Evolutionary conservation across 2,329 filamentous ascomycete species (phyloP).

Genomic region (Emergomyces africanus): DNA sequence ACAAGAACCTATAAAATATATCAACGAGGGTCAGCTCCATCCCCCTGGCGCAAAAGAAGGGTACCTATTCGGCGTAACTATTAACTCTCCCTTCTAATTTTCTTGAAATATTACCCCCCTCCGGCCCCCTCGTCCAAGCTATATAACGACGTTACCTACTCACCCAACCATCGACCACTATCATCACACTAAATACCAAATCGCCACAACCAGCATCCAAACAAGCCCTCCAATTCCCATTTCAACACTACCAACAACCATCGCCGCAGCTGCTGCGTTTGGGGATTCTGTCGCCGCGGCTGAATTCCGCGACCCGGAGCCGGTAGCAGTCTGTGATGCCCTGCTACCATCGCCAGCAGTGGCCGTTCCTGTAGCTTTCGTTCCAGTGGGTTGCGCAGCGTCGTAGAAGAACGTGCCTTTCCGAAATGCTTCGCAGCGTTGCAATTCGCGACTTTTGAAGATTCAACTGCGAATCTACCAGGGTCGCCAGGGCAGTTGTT

Average conservation of each 20-base stretch:
- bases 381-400: neutral
- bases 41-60: neutral
- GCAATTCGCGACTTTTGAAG: constrained; percentile 27
- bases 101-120: no score
- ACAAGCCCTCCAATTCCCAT: neutral
- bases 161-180: neutral
- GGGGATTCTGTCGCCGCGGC: neutral
- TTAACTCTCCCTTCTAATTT: neutral
- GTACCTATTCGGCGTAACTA: neutral
- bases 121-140: neutral
- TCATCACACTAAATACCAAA: neutral
- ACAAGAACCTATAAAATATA: neutral
- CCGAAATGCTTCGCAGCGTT: constrained; percentile 20
- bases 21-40: neutral
- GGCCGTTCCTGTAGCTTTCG: neutral
- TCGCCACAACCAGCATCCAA: neutral
- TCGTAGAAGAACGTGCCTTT: neutral
- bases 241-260: neutral
- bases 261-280: neutral
- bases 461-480: constrained; percentile 21
- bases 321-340: neutral
- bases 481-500: constrained; percentile 47
- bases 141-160: neutral
- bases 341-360: neutral
- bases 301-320: neutral